These are phyloP conservation scores for Neurospora sublineolata DNA, from an alignment of 495 filamentous ascomycete genomes.

Conservation along the genomic window DNA sequence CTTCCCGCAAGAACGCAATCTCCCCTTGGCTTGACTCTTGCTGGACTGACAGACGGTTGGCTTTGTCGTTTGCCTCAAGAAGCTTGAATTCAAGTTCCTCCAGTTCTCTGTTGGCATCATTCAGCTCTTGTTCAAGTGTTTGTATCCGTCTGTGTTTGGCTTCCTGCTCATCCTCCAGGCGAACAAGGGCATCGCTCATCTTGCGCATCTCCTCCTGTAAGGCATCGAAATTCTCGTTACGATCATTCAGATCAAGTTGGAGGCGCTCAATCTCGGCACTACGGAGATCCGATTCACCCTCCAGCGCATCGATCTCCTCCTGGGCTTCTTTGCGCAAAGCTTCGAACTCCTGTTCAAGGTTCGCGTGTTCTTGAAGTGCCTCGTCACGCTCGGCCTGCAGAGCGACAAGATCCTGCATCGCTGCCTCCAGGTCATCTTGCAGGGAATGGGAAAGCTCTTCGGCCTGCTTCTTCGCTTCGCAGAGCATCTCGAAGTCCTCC, in stretches of 20 bases:
- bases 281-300: slow-evolving; percentile 63
- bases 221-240: slow-evolving; percentile 71
- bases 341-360: slow-evolving; percentile 70
- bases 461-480: slow-evolving; percentile 45
- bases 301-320: slow-evolving; percentile 73
- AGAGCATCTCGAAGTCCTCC: slow-evolving; percentile 53
- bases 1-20: slow-evolving; percentile 88
- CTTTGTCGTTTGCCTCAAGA: slow-evolving; percentile 71
- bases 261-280: slow-evolving; percentile 60
- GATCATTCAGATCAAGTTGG: slow-evolving; percentile 54
- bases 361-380: slow-evolving; percentile 61
- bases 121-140: slow-evolving; percentile 62
- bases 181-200: slow-evolving; percentile 71
- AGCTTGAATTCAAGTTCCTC: slow-evolving; percentile 65
- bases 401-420: slow-evolving; percentile 67
- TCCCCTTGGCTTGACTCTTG: slow-evolving; percentile 86
- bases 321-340: slow-evolving; percentile 69
- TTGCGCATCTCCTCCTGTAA: slow-evolving; percentile 85
- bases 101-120: slow-evolving; percentile 64
- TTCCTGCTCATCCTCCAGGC: slow-evolving; percentile 78
- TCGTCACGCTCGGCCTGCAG: slow-evolving; percentile 82
- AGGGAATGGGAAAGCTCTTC: slow-evolving; percentile 49
- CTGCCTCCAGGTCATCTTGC: slow-evolving; percentile 65
- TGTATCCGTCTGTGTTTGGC: slow-evolving; percentile 49
- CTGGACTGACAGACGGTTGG: slow-evolving; percentile 75